These are phyloP conservation scores for Microdochium trichocladiopsis DNA, from an alignment of 2,329 filamentous ascomycete species.

Conservation along the genomic window DNA sequence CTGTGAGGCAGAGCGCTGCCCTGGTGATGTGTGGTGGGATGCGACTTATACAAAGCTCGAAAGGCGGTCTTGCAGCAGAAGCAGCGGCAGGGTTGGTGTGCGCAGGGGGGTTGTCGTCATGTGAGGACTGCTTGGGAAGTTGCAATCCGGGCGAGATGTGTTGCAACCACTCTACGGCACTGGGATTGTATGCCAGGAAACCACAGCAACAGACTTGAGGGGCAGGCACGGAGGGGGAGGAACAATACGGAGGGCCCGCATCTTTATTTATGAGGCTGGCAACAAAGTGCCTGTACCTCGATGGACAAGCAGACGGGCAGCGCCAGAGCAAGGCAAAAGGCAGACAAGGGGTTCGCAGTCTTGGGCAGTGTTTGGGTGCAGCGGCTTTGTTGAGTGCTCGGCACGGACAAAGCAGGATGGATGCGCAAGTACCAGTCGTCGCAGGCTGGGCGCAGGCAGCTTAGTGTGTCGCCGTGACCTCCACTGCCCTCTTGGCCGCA, in stretches of 20 bases:
- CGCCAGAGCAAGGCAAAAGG: not conserved
- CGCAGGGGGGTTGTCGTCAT: not conserved
- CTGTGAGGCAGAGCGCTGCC: no score
- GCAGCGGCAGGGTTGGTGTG: not conserved
- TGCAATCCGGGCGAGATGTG: not conserved
- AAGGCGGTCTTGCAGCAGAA: not conserved
- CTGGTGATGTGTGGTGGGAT: no score
- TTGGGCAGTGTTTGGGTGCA: not conserved
- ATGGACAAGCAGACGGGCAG: no score
- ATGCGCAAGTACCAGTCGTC: no score
- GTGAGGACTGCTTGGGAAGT: not conserved
- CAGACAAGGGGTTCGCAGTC: not conserved
- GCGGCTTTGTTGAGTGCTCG: not conserved
- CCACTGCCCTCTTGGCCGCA: not conserved
- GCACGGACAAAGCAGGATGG: no score
- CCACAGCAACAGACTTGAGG: not conserved
- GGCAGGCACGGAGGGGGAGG: not conserved
- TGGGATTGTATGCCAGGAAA: not conserved
- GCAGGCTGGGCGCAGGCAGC: not conserved
- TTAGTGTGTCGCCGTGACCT: not conserved
- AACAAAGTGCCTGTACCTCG: no score
- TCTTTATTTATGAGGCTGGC: not conserved
- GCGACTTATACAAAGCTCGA: no score
- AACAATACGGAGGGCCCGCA: not conserved
- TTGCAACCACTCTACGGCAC: not conserved